Conservation (phyloP, 2,329 filamentous ascomycete species). For the Pseudogymnoascus sp. region DNA sequence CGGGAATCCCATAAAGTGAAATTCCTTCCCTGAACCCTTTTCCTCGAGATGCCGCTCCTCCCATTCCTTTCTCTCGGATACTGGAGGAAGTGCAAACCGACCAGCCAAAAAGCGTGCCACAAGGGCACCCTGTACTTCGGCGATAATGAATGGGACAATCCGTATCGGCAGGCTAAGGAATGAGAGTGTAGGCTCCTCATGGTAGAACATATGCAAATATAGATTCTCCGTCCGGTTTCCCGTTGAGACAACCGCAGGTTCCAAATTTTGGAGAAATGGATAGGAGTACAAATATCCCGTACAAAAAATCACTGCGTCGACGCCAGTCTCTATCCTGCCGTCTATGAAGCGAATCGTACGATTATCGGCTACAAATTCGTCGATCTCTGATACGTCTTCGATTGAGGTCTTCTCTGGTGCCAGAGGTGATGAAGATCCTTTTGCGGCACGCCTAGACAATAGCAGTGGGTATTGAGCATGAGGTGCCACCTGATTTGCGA, state of each 20-base stretch:
- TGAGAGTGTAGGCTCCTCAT: conserved; percentile 65
- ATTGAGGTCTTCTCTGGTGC: conserved; percentile 18
- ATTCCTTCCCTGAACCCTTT: conserved; percentile 37
- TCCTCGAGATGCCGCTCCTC: conserved; percentile 38
- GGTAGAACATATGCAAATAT: conserved; percentile 74
- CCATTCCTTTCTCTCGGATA: conserved; percentile 61
- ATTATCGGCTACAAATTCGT: conserved; percentile 43
- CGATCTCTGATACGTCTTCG: conserved; percentile 37
- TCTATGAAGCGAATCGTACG: conserved; percentile 59
- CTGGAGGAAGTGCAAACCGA: conserved; percentile 54
- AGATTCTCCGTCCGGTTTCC: conserved; percentile 64
- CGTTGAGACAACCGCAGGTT: conserved; percentile 52
- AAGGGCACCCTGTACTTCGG: conserved; percentile 70
- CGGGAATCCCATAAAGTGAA: conserved; percentile 44
- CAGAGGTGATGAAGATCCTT: conserved; percentile 30
- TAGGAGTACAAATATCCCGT: conserved; percentile 84
- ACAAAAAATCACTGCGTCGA: conserved; percentile 77
- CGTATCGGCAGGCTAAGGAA: conserved; percentile 71
- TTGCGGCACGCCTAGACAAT: conserved; percentile 22
- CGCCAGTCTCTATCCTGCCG: conserved; percentile 52
- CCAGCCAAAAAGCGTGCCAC: conserved; percentile 72
- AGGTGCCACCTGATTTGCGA: conserved; percentile 64
- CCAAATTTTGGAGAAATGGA: conserved; percentile 53
- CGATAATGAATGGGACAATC: conserved; percentile 79
- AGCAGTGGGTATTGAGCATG: conserved; percentile 44